These are phyloP conservation scores for Ustilago bromivora DNA, from an alignment of 1,284 basidiomycete genomes.

Conservation along the genomic window DNA sequence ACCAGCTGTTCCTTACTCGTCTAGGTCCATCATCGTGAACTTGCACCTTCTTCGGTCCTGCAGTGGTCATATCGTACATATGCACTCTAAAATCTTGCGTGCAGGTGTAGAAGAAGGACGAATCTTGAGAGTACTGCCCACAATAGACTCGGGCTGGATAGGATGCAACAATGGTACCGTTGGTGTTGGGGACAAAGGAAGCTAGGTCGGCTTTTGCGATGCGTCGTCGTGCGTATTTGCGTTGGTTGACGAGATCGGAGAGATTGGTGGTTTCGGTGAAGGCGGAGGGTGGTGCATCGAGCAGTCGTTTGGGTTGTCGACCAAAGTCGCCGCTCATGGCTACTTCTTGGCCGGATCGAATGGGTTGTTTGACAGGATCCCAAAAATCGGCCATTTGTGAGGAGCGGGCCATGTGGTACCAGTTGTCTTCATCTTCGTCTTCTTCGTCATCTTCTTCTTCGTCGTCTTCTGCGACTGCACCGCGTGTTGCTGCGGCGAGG, in stretches of 20 bases:
- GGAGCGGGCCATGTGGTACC: conserved; percentile 43
- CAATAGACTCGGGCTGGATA: conserved; percentile 88
- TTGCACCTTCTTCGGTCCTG: conserved; percentile 36
- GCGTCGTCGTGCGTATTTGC: conserved; percentile 66
- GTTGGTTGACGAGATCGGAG: conserved; percentile 38
- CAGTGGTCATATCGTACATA: conserved; percentile 48
- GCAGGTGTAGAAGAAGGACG: conserved; percentile 71
- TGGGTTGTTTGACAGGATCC: conserved; percentile 74
- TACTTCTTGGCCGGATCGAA: conserved; percentile 79
- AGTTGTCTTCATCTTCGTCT: conserved; percentile 41
- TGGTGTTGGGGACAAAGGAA: conserved; percentile 81
- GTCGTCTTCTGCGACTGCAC: conserved; percentile 45
- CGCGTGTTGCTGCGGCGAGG: conserved; percentile 41
- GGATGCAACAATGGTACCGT: conserved; percentile 85
- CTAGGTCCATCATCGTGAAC: conserved; percentile 45
- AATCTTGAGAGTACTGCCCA: conserved; percentile 82
- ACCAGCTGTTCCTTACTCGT: conserved; percentile 38
- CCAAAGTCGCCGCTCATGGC: conserved; percentile 89
- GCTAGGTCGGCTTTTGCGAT: conserved; percentile 70
- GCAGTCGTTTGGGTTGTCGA: conserved; percentile 67
- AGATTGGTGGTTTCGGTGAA: conserved; percentile 45
- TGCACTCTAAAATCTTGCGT: conserved; percentile 80
- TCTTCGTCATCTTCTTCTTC: conserved; percentile 48
- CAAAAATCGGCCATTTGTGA: conserved; percentile 58
- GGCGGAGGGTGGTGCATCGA: conserved; percentile 36